phyloP scores from a whole-genome alignment of 345 rosid species.

The Conringia planisiliqua region DNA sequence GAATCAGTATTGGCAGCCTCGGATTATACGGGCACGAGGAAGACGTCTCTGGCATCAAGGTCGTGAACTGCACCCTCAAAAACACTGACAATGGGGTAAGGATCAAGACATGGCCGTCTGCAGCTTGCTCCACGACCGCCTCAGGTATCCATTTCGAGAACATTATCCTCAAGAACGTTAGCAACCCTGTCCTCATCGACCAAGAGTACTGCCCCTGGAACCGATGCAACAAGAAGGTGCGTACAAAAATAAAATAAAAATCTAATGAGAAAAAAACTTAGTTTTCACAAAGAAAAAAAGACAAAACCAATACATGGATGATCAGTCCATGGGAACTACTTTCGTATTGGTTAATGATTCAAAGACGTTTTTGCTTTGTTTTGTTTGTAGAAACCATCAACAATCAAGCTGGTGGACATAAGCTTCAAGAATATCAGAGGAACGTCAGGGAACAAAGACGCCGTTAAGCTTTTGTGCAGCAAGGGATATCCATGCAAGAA shows the following conservation, averaged over 20 bases:
- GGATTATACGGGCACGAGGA: slow-evolving; percentile 56
- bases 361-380: background rate
- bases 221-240: slow-evolving; percentile 27
- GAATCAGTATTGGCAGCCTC: slow-evolving; percentile 54
- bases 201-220: slow-evolving; percentile 43
- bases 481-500: slow-evolving; percentile 39
- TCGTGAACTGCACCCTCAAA: slow-evolving; percentile 48
- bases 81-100: slow-evolving; percentile 61
- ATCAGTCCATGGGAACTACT: background rate
- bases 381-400: slow-evolving; percentile 17
- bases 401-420: slow-evolving; percentile 23
- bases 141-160: slow-evolving; percentile 38
- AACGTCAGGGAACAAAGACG: slow-evolving; percentile 41
- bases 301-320: background rate
- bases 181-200: slow-evolving; percentile 65
- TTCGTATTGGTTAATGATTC: background rate
- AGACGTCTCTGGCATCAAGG: slow-evolving; percentile 47
- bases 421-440: slow-evolving; percentile 39
- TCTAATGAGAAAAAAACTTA: no score
- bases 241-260: background rate
- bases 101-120: slow-evolving; percentile 63
- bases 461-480: slow-evolving; percentile 49
- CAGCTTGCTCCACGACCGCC: slow-evolving; percentile 45
- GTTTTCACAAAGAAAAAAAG: no score
- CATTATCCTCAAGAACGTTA: slow-evolving; percentile 50